phyloP scores from a whole-genome alignment of 352 stramenopile genomes.

The Phytophthora crassamura region DNA sequence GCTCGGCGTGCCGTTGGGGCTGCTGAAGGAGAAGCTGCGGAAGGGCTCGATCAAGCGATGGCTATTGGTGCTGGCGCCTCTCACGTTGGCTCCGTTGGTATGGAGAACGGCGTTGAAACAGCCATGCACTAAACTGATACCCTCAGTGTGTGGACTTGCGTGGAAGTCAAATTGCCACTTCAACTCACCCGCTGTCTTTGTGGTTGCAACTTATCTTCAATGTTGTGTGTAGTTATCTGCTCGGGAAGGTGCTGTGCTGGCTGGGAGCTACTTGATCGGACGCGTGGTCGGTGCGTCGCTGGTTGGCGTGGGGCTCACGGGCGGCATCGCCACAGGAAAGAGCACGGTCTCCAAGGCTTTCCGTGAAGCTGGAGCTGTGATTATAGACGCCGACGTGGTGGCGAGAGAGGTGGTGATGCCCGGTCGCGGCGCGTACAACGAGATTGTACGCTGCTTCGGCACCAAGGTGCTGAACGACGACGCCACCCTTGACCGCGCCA shows the following conservation, averaged over 20 bases:
- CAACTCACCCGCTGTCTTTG: constrained; percentile 8
- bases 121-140: constrained; percentile 14
- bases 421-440: constrained; percentile 71
- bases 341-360: constrained; percentile 79
- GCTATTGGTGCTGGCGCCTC: constrained; percentile 48
- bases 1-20: constrained; percentile 52
- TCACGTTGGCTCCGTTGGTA: constrained; percentile 53
- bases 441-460: constrained; percentile 81
- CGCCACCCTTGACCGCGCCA: constrained; percentile 81
- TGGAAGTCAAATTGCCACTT: background rate
- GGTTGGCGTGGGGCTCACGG: constrained; percentile 81
- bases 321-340: constrained; percentile 87
- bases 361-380: constrained; percentile 60
- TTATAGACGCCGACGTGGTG: constrained; percentile 86
- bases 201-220: background rate
- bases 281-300: constrained; percentile 59
- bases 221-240: constrained; percentile 44
- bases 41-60: constrained; percentile 55
- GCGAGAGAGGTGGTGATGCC: constrained; percentile 82
- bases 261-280: constrained; percentile 44
- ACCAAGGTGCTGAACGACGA: constrained; percentile 79
- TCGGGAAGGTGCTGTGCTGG: constrained; percentile 34
- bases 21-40: constrained; percentile 59
- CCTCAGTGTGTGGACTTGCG: background rate
- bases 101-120: constrained; percentile 1